Base-by-base conservation (phyloP, 106 monocot species). In the Dioscorea dumetorum region DNA sequence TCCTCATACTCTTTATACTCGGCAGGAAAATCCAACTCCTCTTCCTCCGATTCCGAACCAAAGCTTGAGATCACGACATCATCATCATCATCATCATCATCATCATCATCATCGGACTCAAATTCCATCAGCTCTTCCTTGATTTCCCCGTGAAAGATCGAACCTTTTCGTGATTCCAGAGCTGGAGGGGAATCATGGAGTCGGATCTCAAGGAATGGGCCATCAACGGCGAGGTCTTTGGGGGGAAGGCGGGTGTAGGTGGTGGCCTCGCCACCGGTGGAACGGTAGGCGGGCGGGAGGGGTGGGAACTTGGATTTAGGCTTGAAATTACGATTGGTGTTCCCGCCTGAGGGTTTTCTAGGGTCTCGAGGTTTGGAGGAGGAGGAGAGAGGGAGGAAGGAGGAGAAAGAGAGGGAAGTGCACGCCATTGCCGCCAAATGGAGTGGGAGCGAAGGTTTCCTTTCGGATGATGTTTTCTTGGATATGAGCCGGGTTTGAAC, bases 241-340 rank as follows among this genome's bases (percentile, higher is more conserved):
- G 79, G 80, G 2, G 97, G 97, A 8, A 99, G 97, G 49, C 89
- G 84, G 22, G 84, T 84, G 80, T 84, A 99, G 73, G 97, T 82
- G 50, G 89, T 91, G 73, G 95, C 85, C 11, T 83, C 81, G 33
- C 72, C 72, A 41, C 74, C 80, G 41, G 56, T 73, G 22, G 21
- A 64, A 24, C 35, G 48, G 49, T 57, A 35, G 53, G 57, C 12
- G 16, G 74, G 78, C 1, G 52, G 62, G 60, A 50, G 49, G 48
- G 66, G 31, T 33, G 33, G 41, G 15, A 24, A 21, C 9, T 7
- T 6, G 67, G 34, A 58, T 10, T 23, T 34, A 10, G 66, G 56
- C 16, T 63, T 60, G n/a, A 12, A 58, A 33, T 49, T 72, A 7
- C 59, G 28, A 28, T 28, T 28, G 28, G 28, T 1, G 3, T 28